Evolutionary conservation across 108 stramenopile species (phyloP).

Genomic region (Seminavis robusta): DNA sequence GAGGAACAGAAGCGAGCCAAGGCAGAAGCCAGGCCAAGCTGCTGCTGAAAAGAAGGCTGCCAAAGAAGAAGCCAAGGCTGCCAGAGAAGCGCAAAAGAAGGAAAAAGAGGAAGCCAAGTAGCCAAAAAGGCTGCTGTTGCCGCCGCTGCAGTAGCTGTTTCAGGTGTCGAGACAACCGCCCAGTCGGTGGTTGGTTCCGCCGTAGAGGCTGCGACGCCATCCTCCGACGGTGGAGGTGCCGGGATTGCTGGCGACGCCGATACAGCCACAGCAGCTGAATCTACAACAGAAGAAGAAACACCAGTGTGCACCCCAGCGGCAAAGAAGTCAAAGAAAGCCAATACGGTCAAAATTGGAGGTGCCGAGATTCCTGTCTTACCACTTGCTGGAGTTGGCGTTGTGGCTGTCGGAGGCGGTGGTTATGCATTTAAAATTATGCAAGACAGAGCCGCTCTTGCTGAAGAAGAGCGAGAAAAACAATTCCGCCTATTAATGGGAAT

Average conservation of each 20-base stretch:
- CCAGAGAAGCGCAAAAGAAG: slow-evolving; percentile 25
- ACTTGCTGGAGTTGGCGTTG: too few relatives aligned
- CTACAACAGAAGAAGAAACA: too few relatives aligned
- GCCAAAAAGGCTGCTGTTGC: slow-evolving; percentile 14
- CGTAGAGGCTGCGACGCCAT: slow-evolving; percentile 4
- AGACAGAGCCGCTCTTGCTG: slow-evolving; percentile 46
- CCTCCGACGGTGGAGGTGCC: background rate
- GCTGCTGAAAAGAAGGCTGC: too few relatives aligned
- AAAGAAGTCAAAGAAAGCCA: too few relatives aligned
- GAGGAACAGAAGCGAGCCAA: slow-evolving; percentile 32
- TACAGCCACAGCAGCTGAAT: too few relatives aligned
- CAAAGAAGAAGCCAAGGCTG: slow-evolving; percentile 24
- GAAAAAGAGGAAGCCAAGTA: too few relatives aligned
- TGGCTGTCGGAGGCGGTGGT: slow-evolving; percentile 50
- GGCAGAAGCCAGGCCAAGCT: slow-evolving; percentile 19
- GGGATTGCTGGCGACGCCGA: too few relatives aligned
- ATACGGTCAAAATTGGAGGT: background rate
- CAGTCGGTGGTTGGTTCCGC: background rate
- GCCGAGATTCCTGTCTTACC: slow-evolving; percentile 38
- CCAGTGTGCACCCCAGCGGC: too few relatives aligned
- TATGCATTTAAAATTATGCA: slow-evolving; percentile 52
- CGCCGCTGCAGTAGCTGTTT: slow-evolving; percentile 22
- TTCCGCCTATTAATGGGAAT: slow-evolving; percentile 67
- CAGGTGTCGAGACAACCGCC: background rate
- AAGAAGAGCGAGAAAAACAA: slow-evolving; percentile 67